phyloP scores from a whole-genome alignment of 768 basidiomycete species.

The Tylopilus subfusipes region DNA sequence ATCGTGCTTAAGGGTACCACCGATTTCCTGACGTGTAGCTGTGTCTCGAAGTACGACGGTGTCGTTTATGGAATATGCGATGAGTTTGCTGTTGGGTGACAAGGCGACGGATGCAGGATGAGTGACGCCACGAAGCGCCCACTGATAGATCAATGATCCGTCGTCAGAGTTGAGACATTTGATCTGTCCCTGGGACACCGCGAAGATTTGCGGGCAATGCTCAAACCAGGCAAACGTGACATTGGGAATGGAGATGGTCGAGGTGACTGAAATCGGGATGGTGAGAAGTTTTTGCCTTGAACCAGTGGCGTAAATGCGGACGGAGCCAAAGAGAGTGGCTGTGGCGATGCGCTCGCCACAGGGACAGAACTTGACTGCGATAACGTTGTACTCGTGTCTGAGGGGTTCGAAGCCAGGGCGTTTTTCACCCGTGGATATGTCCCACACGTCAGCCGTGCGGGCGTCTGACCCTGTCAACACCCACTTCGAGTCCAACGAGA shows the following conservation, averaged over 20 bases:
- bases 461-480: conserved; percentile 17
- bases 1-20: conserved; percentile 2
- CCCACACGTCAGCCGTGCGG: conserved; percentile 11
- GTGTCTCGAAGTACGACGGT: conserved; percentile 10
- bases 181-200: conserved; percentile 17
- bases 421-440: conserved; percentile 11
- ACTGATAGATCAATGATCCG: conserved; percentile 11
- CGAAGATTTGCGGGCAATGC: conserved; percentile 11
- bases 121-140: conserved; percentile 8
- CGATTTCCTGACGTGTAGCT: conserved; percentile 7
- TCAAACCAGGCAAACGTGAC: conserved; percentile 10
- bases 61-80: conserved; percentile 14
- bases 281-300: conserved; percentile 14
- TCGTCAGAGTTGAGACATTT: conserved; percentile 15
- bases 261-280: conserved; percentile 14
- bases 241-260: not conserved
- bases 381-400: conserved; percentile 17
- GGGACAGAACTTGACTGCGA: conserved; percentile 19
- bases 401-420: not conserved
- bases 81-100: conserved; percentile 11
- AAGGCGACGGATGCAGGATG: conserved; percentile 10
- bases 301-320: conserved; percentile 9
- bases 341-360: conserved; percentile 17
- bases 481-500: conserved; percentile 19
- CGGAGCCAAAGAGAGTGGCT: conserved; percentile 19